Conservation (phyloP, 169 alveolate species). For the Plasmodium cynomolgi region DNA sequence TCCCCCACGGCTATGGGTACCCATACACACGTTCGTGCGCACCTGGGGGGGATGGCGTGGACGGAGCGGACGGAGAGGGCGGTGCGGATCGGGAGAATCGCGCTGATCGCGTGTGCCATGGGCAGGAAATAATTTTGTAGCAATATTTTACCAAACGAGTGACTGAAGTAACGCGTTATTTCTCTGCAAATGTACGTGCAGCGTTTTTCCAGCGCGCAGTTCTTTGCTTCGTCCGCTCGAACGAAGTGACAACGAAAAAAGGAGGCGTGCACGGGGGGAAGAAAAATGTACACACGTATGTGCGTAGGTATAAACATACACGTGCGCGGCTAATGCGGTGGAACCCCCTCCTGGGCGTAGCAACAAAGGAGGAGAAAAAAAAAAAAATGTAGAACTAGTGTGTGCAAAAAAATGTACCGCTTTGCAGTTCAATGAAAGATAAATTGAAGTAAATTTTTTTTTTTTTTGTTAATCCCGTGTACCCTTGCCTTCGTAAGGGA, state of each 20-base stretch:
- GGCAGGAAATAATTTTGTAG: background rate
- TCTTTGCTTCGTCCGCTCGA: background rate
- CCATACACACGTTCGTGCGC: background rate
- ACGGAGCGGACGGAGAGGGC: background rate
- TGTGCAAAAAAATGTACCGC: background rate
- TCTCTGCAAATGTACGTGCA: background rate
- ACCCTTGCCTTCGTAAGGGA: background rate
- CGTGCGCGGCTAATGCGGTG: background rate
- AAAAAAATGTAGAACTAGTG: background rate
- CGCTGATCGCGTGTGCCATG: background rate
- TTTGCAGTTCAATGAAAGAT: background rate
- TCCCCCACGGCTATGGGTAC: background rate
- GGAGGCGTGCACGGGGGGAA: background rate
- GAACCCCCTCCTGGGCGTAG: background rate
- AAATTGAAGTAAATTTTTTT: background rate
- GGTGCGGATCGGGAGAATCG: background rate
- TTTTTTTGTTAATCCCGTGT: background rate
- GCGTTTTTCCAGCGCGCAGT: background rate
- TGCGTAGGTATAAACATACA: background rate
- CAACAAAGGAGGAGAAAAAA: background rate
- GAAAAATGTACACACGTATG: background rate
- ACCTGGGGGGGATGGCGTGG: background rate
- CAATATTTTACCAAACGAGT: background rate
- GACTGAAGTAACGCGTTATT: background rate
- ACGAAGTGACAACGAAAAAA: background rate